Evolutionary conservation across 2,329 filamentous ascomycete genomes (phyloP).

Genomic region (Parascedosporium putredinis): DNA sequence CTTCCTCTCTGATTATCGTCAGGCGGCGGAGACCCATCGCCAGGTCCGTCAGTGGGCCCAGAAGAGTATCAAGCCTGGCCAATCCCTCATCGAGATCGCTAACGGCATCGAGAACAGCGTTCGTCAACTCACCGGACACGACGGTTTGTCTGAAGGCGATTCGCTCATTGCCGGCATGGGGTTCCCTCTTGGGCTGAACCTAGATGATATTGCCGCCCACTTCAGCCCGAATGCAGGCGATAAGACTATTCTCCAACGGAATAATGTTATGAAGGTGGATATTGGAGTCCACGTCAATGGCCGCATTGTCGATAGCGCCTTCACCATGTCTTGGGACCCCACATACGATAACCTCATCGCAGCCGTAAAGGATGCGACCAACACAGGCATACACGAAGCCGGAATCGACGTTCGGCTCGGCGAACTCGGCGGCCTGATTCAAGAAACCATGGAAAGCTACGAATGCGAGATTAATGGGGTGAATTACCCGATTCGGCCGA

Average conservation of each 20-base stretch:
- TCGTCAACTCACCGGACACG: conserved; percentile 64
- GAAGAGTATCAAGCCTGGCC: conserved; percentile 70
- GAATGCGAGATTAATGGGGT: conserved; percentile 74
- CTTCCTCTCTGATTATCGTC: conserved; percentile 70
- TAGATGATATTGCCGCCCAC: conserved; percentile 80
- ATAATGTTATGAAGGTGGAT: conserved; percentile 74
- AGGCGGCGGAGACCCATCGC: conserved; percentile 80
- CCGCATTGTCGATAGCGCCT: conserved; percentile 70
- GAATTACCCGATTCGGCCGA: conserved; percentile 71
- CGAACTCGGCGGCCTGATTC: conserved; percentile 74
- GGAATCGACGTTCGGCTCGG: conserved; percentile 86
- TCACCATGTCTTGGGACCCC: conserved; percentile 65
- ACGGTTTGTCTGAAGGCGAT: conserved; percentile 68
- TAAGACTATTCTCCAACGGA: conserved; percentile 58
- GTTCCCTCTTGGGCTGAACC: conserved; percentile 73
- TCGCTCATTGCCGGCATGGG: conserved; percentile 71
- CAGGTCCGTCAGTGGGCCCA: conserved; percentile 79
- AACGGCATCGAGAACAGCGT: conserved; percentile 82
- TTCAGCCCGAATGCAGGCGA: conserved; percentile 83
- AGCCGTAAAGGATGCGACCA: conserved; percentile 65
- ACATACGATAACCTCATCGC: conserved; percentile 64
- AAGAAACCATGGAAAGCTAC: conserved; percentile 89
- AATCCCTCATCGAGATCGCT: conserved; percentile 70
- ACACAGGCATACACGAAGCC: conserved; percentile 74
- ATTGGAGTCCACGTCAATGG: conserved; percentile 74